A percentile compares a stretch with the other conserved stretches of the same genome.
Evolutionary conservation across 176 grass and related monocot genomes (phyloP).

Genomic region (Thinopyrum elongatum): DNA sequence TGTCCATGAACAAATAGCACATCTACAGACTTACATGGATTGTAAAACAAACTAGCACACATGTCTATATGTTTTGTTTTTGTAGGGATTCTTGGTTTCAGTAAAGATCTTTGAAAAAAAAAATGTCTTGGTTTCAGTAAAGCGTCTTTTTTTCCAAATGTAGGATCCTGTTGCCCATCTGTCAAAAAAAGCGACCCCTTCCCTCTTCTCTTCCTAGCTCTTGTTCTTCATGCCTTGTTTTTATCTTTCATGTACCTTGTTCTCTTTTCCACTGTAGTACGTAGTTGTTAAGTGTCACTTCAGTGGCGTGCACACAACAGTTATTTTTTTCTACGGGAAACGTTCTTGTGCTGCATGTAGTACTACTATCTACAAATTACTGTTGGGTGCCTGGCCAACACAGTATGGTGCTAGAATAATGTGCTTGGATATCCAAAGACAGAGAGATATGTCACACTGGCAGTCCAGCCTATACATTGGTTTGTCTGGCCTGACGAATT

Average conservation of each 20-base stretch:
- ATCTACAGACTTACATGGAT: neutral
- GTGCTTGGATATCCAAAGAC: neutral
- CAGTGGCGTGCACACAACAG: neutral
- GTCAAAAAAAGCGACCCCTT: conserved; percentile 32
- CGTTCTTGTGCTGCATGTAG: too few species aligned
- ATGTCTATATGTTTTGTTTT: neutral
- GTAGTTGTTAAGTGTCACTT: conserved; percentile 13
- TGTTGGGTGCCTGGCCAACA: too few species aligned
- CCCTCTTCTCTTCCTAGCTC: neutral
- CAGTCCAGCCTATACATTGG: neutral
- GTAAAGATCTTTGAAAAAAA: neutral
- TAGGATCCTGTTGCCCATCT: conserved; percentile 14
- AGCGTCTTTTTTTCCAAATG: neutral
- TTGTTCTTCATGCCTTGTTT: conserved; percentile 29
- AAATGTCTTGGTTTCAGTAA: neutral
- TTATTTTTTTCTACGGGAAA: neutral
- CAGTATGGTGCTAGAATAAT: conserved; percentile 13
- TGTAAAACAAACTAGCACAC: neutral
- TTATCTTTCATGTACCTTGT: conserved; percentile 12
- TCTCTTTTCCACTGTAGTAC: neutral
- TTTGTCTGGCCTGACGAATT: neutral
- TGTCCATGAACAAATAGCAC: neutral
- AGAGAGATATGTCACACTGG: neutral
- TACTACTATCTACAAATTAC: neutral
- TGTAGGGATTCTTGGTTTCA: neutral